Evolutionary conservation across 2,329 filamentous ascomycete species (phyloP), one percentile per base, ranked within the genome.

Genomic region (Microsporum audouinii): DNA sequence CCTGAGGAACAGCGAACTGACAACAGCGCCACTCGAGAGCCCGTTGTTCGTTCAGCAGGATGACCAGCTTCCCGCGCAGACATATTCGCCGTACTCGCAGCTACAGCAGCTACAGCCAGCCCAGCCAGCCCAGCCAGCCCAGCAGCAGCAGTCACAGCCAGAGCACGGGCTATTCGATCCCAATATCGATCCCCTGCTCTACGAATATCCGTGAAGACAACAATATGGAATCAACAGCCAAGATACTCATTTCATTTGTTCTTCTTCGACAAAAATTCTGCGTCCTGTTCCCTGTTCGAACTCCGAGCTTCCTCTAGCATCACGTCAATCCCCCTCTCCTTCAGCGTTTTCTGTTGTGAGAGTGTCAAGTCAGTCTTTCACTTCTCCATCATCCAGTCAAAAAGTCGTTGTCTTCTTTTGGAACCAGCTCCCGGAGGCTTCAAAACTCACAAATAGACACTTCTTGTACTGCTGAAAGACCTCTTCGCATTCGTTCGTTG

Each of bases 261-360:
- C 49, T 59, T 59, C 27, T 49, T 45, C 57, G 39, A 36, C 41
- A 59, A 36, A 31, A 43, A 43, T 17, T 59, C 57, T 8, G 84
- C 78, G 71, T 97, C 92, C 64, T 89, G 94, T 67, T 97, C 94
- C 69, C 85, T 89, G 68, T 89, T 91, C 70, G 91, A 89, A 66
- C 94, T 90, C 63, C 91, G 82, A 17, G 92, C 92, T 68, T 97
- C 94, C 5, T 91, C 89, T 8, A 99, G 79, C 80, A 97, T 88
- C 68, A 88, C 89, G 74, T 97, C 91, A 71, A 99, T 95, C 61
- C 94, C 94, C 68, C 88, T 84, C 61, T 90, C 85, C 75, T 94
- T 95, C 57, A 99, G 79, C 2, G 87, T 91, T 77, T 84, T 86
- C 91, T 96, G 66, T 84, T 86, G 91, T 96, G 66, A 45, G 57